Evolutionary conservation across 148 eudicot genomes (phyloP).

Genomic region (Camellia sinensis): DNA sequence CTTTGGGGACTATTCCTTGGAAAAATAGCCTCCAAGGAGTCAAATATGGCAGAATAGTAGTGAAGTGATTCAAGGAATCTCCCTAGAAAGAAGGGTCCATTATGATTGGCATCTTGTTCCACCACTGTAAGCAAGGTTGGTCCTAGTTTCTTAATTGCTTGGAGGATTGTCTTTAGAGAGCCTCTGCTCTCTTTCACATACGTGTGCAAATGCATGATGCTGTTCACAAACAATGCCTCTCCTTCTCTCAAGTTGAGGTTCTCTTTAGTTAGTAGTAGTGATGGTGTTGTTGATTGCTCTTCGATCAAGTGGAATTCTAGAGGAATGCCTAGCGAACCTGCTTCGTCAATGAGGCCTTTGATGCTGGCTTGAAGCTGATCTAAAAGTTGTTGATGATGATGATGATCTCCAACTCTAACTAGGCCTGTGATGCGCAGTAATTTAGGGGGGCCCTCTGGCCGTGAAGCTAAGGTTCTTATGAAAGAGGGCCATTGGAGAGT

Average conservation of each 20-base stretch:
- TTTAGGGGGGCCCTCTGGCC: constrained; percentile 30
- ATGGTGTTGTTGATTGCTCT: constrained; percentile 22
- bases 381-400: not conserved
- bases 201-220: constrained; percentile 39
- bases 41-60: constrained; percentile 47
- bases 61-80: constrained; percentile 47
- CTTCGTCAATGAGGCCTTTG: constrained; percentile 26
- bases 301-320: constrained; percentile 22
- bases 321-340: constrained; percentile 24
- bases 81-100: constrained; percentile 47
- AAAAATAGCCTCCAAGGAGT: constrained; percentile 39
- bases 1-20: constrained; percentile 30
- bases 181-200: constrained; percentile 45
- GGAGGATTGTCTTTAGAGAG: constrained; percentile 41
- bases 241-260: constrained; percentile 29
- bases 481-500: constrained; percentile 40
- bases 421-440: constrained; percentile 37
- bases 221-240: constrained; percentile 36
- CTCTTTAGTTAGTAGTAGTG: constrained; percentile 26
- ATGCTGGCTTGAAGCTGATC: constrained; percentile 16
- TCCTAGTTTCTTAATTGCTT: constrained; percentile 39
- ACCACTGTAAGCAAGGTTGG: constrained; percentile 39
- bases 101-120: constrained; percentile 50
- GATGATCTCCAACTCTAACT: constrained; percentile 4
- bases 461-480: constrained; percentile 25